Base-by-base conservation (phyloP, 192 early-diverging fungal species). In the Thoreauomyces humboldtii region DNA sequence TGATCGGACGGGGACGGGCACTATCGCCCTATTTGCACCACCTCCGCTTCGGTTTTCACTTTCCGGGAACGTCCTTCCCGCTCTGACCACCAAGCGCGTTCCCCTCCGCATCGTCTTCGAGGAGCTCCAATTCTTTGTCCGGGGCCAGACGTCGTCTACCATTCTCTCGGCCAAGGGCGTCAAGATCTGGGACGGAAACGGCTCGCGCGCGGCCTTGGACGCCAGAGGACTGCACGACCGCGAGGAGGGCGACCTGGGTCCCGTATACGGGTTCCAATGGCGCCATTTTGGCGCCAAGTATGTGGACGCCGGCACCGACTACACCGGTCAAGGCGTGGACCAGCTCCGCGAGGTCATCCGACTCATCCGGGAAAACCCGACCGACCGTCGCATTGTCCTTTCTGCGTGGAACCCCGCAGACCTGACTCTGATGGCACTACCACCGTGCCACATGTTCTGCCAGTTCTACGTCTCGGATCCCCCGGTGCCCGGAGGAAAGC, bases 201-300 rank as follows among this genome's bases (percentile, higher is more conserved):
- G 93, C 27, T 90, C 88, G 2, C 83, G 95, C 17, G 92, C 86
- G 65, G 92, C 87, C 54, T 75, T 99, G n/a, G 96, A 98, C 73
- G 77, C 78, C 50, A 72, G 89, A 12, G 94, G 94, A 0, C 73
- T 98, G 21, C 29, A 63, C 0, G 63, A 94, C 60, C 80, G 89
- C 27, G 79, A 85, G 34, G 88, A 88, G 36, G 94, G 95, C 15
- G 96, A 97, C 56, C 67, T 99, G 25, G 96, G 96, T 0, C 92
- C 92, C 27, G 91, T 99, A 21, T 99, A 99, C 63, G 97, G 97
- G 14, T 99, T 94, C 76, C 97, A 99, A 65, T 99, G 97, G 97
- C 78, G 97, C 29, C 93, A 98, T 67, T 99, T 99, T 84, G 97
- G 97, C 0, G 97, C 97, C 0, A 67, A 87, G 48, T 99, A 99